These are phyloP conservation scores for Pythium coloratum DNA, from an alignment of 352 stramenopile genomes.

Conservation along the genomic window DNA sequence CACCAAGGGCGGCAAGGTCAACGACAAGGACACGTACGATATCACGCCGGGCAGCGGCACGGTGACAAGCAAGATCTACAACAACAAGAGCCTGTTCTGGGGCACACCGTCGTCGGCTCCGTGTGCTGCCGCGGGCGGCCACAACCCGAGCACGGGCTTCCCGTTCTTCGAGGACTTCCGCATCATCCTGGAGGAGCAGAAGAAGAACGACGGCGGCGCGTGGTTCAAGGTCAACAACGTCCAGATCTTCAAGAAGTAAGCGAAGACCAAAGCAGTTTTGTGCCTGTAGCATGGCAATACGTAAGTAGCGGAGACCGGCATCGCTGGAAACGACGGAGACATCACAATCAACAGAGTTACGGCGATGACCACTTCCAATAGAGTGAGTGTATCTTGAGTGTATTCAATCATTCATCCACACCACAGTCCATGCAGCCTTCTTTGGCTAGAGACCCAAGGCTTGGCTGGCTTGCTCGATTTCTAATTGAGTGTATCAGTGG, in stretches of 20 bases:
- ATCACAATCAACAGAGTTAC: no score
- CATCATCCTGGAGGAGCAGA: conserved; percentile 76
- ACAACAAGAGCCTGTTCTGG: conserved; percentile 73
- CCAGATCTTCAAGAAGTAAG: conserved; percentile 58
- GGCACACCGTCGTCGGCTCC: conserved; percentile 40
- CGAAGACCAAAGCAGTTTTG: not conserved
- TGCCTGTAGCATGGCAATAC: not conserved
- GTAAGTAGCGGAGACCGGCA: no score
- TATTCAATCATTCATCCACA: no score
- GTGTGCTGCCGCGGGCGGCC: conserved; percentile 49
- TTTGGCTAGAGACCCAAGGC: not conserved
- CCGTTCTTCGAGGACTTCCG: conserved; percentile 80
- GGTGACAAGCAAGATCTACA: conserved; percentile 74
- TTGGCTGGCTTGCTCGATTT: not conserved
- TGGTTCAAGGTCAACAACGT: conserved; percentile 77
- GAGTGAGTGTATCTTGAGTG: no score
- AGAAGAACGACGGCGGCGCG: conserved; percentile 60
- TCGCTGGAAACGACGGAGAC: no score
- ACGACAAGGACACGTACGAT: conserved; percentile 58
- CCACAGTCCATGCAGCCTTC: no score
- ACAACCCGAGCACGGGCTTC: conserved; percentile 62
- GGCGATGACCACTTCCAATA: no score
- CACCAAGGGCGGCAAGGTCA: conserved; percentile 55
- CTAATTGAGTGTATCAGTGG: not conserved
- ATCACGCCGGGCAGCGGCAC: conserved; percentile 38